Evolutionary conservation across 371 early-diverging fungal genomes (phyloP), one percentile per base, ranked within the genome.

Genomic region (Zopfochytrium polystomum): DNA sequence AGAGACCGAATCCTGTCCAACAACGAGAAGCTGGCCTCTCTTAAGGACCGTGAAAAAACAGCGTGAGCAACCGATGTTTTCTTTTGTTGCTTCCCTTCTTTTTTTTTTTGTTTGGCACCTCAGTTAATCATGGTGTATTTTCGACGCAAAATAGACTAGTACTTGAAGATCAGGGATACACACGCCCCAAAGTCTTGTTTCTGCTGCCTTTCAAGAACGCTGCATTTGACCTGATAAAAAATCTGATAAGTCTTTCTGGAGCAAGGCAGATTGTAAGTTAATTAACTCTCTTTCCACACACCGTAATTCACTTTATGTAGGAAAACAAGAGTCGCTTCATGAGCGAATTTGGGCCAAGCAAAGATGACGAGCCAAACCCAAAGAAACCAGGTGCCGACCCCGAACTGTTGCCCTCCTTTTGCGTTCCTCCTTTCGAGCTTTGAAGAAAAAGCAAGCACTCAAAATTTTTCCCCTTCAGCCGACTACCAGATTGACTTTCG

Each of bases 141-240:
- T n/a, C n/a, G n/a, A n/a, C n/a, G n/a, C n/a, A n/a, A n/a, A n/a
- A n/a, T n/a, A n/a, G n/a, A n/a, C n/a, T n/a, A n/a, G n/a, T n/a
- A n/a, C n/a, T n/a, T n/a, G n/a, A n/a, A 18, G 99, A 98, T 67
- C 95, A 93, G 70, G 96, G 96, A 25, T 98, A 92, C 56, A 95
- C 96, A 4, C 80, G 96, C 7, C 94, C 98, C 11, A 89, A 87
- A 55, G 93, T 95, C 0, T 74, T 98, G 61, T 86, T 98, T 55
- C 62, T 98, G 0, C 52, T 90, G 26, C 98, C 98, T 0, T 91
- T 92, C 74, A 84, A 90, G 64, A 90, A 92, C 64, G 73, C 81
- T 0, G 96, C 90, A 0, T 82, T 88, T 43, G 84, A 89, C 43
- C 68, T 96, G 26, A 86, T 96, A 6, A 77, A 90, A 35, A 79